Conservation (phyloP, 2,329 filamentous ascomycete species). For the Ceratocystis variospora region DNA sequence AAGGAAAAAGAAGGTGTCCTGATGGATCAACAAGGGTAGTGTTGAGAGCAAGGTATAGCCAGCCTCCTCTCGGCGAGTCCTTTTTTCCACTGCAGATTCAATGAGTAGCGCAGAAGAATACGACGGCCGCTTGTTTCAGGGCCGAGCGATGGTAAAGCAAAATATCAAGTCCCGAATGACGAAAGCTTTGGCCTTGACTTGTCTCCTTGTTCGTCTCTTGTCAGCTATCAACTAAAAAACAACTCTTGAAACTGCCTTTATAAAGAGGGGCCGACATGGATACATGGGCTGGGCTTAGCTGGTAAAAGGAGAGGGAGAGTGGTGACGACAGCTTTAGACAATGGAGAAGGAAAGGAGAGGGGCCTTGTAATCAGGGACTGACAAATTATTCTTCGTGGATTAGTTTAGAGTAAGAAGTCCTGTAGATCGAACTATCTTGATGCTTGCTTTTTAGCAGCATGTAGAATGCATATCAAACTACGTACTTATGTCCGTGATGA, state of each 20-base stretch:
- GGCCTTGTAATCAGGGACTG: not conserved
- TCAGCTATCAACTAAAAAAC: not conserved
- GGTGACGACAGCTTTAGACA: not conserved
- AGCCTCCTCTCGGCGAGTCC: not conserved
- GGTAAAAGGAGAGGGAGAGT: too few species aligned
- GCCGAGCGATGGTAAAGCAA: not conserved
- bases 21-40: not conserved
- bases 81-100: not conserved
- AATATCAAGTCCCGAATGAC: not conserved
- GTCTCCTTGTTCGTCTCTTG: constrained; percentile 46
- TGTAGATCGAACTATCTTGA: not conserved
- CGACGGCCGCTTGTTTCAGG: constrained; percentile 13
- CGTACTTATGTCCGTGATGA: not conserved
- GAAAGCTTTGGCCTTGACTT: not conserved
- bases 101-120: not conserved
- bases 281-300: not conserved
- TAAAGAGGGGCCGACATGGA: not conserved
- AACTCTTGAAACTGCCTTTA: constrained; percentile 25
- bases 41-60: not conserved
- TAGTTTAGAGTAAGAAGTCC: not conserved
- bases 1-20: not conserved
- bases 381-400: not conserved
- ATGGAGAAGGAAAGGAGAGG: not conserved
- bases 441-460: not conserved
- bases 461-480: not conserved